Conservation (phyloP, 164 flowering plant genomes). For the Echeveria elegans region DNA sequence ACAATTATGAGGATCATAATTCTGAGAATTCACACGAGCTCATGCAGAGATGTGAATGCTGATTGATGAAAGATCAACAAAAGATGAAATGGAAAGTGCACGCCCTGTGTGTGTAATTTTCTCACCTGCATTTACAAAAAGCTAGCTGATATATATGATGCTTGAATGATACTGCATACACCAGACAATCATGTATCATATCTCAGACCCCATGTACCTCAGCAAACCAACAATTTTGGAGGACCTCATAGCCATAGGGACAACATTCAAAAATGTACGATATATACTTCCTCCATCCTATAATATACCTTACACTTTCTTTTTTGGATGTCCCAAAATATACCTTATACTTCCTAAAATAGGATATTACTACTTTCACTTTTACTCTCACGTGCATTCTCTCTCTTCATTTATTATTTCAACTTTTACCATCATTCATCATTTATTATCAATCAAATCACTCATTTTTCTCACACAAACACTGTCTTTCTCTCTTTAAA, state of each 20-base stretch:
- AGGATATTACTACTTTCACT: too few relatives aligned
- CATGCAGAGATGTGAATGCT: not conserved
- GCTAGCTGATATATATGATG: not conserved
- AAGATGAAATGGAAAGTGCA: not conserved
- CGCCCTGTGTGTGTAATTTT: not conserved
- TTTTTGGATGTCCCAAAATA: too few relatives aligned
- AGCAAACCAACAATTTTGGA: not conserved
- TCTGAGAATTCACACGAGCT: not conserved
- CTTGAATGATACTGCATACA: not conserved
- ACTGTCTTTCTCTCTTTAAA: too few relatives aligned
- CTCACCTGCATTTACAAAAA: not conserved
- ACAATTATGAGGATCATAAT: not conserved
- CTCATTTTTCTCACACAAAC: too few relatives aligned
- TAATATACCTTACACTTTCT: too few relatives aligned
- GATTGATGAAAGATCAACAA: not conserved
- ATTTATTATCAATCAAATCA: too few relatives aligned
- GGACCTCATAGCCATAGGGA: not conserved
- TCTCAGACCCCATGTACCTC: constrained; percentile 8
- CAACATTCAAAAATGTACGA: not conserved
- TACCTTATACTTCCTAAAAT: too few relatives aligned
- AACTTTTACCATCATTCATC: too few relatives aligned
- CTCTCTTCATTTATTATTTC: too few relatives aligned
- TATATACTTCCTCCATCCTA: too few relatives aligned
- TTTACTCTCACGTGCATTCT: too few relatives aligned
- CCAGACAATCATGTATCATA: constrained; percentile 3